phyloP scores from a whole-genome alignment of 2,329 filamentous ascomycete genomes.

The Erysiphe pulchra region DNA sequence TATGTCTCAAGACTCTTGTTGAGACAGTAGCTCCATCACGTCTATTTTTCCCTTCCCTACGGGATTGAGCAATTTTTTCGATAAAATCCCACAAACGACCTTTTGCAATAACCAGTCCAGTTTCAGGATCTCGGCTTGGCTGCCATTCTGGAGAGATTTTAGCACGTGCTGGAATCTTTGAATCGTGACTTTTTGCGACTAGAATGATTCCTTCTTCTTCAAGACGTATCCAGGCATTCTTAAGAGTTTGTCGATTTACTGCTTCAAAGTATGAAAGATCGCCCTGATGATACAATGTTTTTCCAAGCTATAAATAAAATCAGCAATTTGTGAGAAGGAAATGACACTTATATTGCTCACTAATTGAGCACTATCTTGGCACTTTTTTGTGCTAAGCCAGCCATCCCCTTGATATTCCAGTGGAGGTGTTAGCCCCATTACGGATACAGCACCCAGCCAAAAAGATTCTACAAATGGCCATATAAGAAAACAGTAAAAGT shows the following conservation, averaged over 20 bases:
- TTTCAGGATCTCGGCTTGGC: conserved; percentile 35
- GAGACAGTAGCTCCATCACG: conserved; percentile 81
- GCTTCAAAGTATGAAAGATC: conserved; percentile 95
- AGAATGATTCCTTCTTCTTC: conserved; percentile 76
- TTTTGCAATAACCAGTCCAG: conserved; percentile 34
- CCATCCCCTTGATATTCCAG: conserved; percentile 25
- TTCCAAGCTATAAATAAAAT: conserved; percentile 38
- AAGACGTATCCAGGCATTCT: conserved; percentile 73
- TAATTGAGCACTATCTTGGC: conserved; percentile 59
- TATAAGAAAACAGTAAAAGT: conserved; percentile 96
- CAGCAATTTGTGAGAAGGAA: conserved; percentile 9
- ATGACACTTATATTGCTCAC: conserved; percentile 21
- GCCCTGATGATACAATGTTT: conserved; percentile 92
- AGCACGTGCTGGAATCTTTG: conserved; percentile 33
- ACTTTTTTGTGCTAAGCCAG: conserved; percentile 57
- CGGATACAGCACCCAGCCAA: conserved; percentile 72
- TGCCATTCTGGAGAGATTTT: conserved; percentile 52
- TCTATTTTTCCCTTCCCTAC: conserved; percentile 84
- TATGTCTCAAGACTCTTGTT: conserved; percentile 51
- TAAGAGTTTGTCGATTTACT: conserved; percentile 92
- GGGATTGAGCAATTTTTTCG: conserved; percentile 56
- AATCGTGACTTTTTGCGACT: conserved; percentile 39
- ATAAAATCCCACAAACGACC: conserved; percentile 81
- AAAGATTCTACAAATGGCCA: conserved; percentile 94
- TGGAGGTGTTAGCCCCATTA: conserved; percentile 69